These are phyloP conservation scores for Botryotinia narcissicola DNA, from an alignment of 2,329 filamentous ascomycete species.

Conservation along the genomic window DNA sequence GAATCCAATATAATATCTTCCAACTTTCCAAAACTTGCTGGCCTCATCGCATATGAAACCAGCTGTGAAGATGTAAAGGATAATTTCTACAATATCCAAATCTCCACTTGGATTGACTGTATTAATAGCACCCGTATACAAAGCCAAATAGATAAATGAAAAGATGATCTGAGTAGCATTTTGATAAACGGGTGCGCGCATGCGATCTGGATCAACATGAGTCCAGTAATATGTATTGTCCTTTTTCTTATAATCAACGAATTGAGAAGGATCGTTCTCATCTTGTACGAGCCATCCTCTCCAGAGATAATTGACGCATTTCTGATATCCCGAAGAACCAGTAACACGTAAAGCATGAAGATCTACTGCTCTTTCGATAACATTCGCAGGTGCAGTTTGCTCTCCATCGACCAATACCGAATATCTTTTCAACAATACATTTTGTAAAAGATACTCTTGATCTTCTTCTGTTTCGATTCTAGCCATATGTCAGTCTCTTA, in stretches of 20 bases:
- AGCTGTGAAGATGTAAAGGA: conserved; percentile 87
- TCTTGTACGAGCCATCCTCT: conserved; percentile 96
- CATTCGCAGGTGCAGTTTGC: conserved; percentile 75
- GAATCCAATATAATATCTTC: conserved; percentile 85
- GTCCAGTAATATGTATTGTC: conserved; percentile 73
- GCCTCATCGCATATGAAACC: conserved; percentile 88
- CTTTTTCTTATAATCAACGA: conserved; percentile 82
- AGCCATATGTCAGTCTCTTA: conserved; percentile 37
- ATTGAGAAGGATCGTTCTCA: conserved; percentile 83
- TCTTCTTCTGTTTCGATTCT: conserved; percentile 84
- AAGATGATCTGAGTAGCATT: conserved; percentile 85
- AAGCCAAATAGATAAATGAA: conserved; percentile 74
- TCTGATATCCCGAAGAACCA: conserved; percentile 85
- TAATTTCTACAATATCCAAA: conserved; percentile 76
- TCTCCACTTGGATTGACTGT: conserved; percentile 84
- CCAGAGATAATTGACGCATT: conserved; percentile 92
- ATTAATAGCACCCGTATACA: conserved; percentile 92
- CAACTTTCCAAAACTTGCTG: conserved; percentile 91
- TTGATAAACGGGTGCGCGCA: conserved; percentile 90
- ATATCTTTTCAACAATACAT: conserved; percentile 83
- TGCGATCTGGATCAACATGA: conserved; percentile 91
- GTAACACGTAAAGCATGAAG: conserved; percentile 87
- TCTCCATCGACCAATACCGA: conserved; percentile 72
- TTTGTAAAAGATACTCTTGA: conserved; percentile 72
- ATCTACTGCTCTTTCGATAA: conserved; percentile 90